phyloP scores from a whole-genome alignment of 192 early-diverging fungal species.

The Physocladia obscura region DNA sequence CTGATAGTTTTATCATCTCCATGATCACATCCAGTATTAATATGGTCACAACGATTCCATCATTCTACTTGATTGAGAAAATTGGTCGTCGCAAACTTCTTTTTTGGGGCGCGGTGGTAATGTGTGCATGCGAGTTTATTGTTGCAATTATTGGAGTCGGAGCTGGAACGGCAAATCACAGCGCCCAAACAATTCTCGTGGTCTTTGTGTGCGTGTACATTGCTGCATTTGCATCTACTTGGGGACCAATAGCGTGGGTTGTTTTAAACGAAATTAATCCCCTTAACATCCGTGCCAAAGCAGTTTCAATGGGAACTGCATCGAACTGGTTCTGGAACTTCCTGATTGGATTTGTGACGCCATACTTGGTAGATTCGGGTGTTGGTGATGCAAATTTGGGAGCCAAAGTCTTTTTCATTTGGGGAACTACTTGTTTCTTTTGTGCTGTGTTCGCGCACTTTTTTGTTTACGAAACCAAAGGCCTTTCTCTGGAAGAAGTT shows the following conservation, averaged over 20 bases:
- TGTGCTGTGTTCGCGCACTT: slow-evolving; percentile 63
- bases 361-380: slow-evolving; percentile 42
- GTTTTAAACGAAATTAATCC: slow-evolving; percentile 92
- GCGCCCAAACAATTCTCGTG: slow-evolving; percentile 44
- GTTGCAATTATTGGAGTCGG: slow-evolving; percentile 55
- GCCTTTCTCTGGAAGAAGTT: slow-evolving; percentile 82
- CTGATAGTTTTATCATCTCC: slow-evolving; percentile 32
- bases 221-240: slow-evolving; percentile 78
- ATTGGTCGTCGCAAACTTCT: slow-evolving; percentile 82
- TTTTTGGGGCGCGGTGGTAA: slow-evolving; percentile 66
- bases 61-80: slow-evolving; percentile 76
- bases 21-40: slow-evolving; percentile 80
- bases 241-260: slow-evolving; percentile 92
- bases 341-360: slow-evolving; percentile 71
- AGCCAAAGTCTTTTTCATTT: slow-evolving; percentile 66
- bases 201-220: slow-evolving; percentile 81
- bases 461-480: slow-evolving; percentile 83
- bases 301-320: slow-evolving; percentile 76
- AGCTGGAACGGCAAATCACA: slow-evolving; percentile 34
- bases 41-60: slow-evolving; percentile 80
- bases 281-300: slow-evolving; percentile 84
- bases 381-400: slow-evolving; percentile 27
- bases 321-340: slow-evolving; percentile 93
- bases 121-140: slow-evolving; percentile 63
- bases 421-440: slow-evolving; percentile 63